Evolutionary conservation across 2,329 filamentous ascomycete genomes (phyloP).

Genomic region (Aphanocladium album): DNA sequence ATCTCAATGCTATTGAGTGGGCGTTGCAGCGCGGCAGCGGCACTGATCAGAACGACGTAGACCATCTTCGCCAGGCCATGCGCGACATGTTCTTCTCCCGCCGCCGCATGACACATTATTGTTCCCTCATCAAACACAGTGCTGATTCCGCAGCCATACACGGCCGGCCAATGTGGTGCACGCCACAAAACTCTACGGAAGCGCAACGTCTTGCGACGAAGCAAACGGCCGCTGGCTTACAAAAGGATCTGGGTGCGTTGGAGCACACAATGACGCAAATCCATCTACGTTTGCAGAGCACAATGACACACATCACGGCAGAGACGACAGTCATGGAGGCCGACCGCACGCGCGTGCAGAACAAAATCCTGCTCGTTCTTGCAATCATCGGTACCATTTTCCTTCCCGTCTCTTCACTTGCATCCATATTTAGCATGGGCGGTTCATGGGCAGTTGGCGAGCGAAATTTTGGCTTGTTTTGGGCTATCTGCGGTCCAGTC

Average conservation of each 20-base stretch:
- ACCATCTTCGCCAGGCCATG: slow-evolving; percentile 12
- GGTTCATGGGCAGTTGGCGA: slow-evolving; percentile 13
- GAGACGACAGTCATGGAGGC: slow-evolving; percentile 15
- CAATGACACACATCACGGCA: slow-evolving; percentile 14
- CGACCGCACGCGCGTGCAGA: slow-evolving; percentile 12
- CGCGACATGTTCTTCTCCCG: slow-evolving; percentile 14
- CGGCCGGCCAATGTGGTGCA: slow-evolving; percentile 9
- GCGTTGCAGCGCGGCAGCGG: slow-evolving; percentile 13
- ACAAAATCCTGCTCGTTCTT: slow-evolving; percentile 14
- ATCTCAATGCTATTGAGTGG: slow-evolving; percentile 16
- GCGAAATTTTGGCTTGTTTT: slow-evolving; percentile 12
- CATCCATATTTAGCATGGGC: slow-evolving; percentile 15
- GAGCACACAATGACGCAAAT: slow-evolving; percentile 12
- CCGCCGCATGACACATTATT: slow-evolving; percentile 11
- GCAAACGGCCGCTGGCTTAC: slow-evolving; percentile 1
- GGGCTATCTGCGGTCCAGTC: slow-evolving; percentile 12
- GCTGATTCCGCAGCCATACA: not conserved
- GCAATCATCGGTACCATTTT: slow-evolving; percentile 14
- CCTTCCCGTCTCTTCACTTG: slow-evolving; percentile 12
- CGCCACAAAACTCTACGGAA: slow-evolving; percentile 1
- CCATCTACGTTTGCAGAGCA: slow-evolving; percentile 11
- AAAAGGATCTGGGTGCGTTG: not conserved
- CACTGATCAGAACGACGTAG: not conserved
- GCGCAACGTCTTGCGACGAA: not conserved
- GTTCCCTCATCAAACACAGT: slow-evolving; percentile 2